Evolutionary conservation across 2,329 filamentous ascomycete species (phyloP), one percentile per base, ranked within the genome.

Genomic region (Pseudonectria buxi): DNA sequence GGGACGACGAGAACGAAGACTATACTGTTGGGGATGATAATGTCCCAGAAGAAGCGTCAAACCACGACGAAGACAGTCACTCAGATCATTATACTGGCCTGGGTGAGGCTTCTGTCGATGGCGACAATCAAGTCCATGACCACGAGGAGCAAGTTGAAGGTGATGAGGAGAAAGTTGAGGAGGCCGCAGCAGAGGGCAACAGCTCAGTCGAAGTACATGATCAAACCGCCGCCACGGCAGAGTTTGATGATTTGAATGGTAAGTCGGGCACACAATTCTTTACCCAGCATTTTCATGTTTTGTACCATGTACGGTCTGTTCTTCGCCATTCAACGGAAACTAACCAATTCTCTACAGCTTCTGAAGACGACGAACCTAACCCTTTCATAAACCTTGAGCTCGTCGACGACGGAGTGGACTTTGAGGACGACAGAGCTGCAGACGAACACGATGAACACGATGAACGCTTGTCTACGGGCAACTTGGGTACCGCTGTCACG

Each of bases 331-430:
- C 35, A 32, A 43, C 38, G 37, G 37, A 45, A 28, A 35, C 56
- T 58, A 45, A 61, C 47, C 30, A 43, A 26, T 31, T 33, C 29
- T 32, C 32, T 27, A 30, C 40, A 58, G 57, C 46, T 25, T 29
- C 31, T 30, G 42, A 41, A 33, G 47, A 46, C 26, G 50, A 47
- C 33, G 46, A 50, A 30, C 33, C 42, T 36, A 45, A 58, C 36
- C 45, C 52, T 25, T 51, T 57, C 14, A 37, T 39, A 28, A 44
- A 47, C 25, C 32, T 46, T n/a, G 53, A 54, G 14, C 31, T 54
- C 12, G 39, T 32, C 11, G 34, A 51, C n/a, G 44, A 37, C n/a
- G 44, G 42, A 11, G 35, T 36, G 12, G 41, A 43, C 24, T 34
- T 43, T 6, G 47, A 46, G 24, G 39, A 41, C n/a, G 38, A 44